Percentiles rank a stretch among this genome's conserved stretches.
Conservation (phyloP, 2,329 filamentous ascomycete species). For the Lachnellula cervina region DNA sequence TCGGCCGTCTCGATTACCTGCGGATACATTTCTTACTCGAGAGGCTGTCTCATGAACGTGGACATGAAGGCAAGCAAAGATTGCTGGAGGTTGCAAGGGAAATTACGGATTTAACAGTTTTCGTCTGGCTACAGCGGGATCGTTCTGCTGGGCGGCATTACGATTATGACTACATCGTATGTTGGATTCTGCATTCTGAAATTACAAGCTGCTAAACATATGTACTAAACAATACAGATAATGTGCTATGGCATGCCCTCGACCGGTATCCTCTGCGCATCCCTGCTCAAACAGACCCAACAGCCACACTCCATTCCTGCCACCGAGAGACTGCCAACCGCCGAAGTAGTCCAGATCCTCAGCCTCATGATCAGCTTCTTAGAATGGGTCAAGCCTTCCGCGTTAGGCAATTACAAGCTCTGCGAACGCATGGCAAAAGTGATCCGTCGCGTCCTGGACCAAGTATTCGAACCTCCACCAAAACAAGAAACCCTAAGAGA, state of each 20-base stretch:
- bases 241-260: constrained; percentile 24
- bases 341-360: constrained; percentile 18
- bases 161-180: constrained; percentile 16
- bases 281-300: constrained; percentile 20
- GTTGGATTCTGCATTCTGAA: background rate
- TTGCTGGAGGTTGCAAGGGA: constrained; percentile 16
- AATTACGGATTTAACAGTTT: constrained; percentile 15
- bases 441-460: constrained; percentile 14
- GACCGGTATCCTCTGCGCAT: constrained; percentile 19
- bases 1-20: constrained; percentile 11
- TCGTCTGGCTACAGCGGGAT: constrained; percentile 19
- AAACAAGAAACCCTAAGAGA: background rate
- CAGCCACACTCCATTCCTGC: constrained; percentile 4
- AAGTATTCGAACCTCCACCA: constrained; percentile 10
- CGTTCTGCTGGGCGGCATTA: constrained; percentile 1
- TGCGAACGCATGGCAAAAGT: constrained; percentile 15
- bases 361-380: constrained; percentile 18
- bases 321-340: constrained; percentile 8
- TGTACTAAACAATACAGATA: constrained; percentile 9
- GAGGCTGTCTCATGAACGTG: constrained; percentile 13
- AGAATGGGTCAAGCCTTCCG: constrained; percentile 16
- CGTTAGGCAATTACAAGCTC: constrained; percentile 15
- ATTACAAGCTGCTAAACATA: background rate
- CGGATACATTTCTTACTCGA: constrained; percentile 16
- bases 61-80: constrained; percentile 9